Base-by-base conservation (phyloP, 2,329 filamentous ascomycete species). In the Passalora sequoiae region DNA sequence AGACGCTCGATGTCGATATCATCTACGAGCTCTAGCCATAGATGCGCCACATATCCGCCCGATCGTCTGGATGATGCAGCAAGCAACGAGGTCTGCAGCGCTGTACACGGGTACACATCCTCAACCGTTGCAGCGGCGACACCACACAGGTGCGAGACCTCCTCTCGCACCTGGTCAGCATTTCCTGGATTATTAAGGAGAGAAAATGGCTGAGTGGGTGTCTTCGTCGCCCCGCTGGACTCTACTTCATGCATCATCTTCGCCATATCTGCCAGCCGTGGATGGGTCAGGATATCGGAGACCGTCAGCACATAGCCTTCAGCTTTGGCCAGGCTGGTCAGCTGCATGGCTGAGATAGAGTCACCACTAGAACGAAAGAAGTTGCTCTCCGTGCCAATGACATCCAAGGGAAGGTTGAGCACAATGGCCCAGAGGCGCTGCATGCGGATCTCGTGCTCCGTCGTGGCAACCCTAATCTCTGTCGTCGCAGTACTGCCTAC, bases 71-170 rank as follows among this genome's bases (percentile, higher is more conserved):
- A 66, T 2, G 75, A 73, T 4, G 78, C 57, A 0, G 74, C 72
- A 64, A 79, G 71, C 1, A 79, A 66, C 1, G 69, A 73, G 54
- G 77, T 74, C 46, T 80, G 76, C 1, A 77, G 10, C 4, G 46
- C n/a, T 3, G 47, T 30, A 7, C 24, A 29, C 4, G 75, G 75
- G 41, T 76, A 79, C 0, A 75, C 58, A 45, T 80, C 75, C 37
- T 76, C 70, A n/a, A 67, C 51, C 15, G 56, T 47, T 1, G 30
- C 17, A 7, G 47, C 43, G 9, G 21, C 9, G 12, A 53, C 19
- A 12, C 27, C 32, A 22, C 50, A 55, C 12, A 42, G 38, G 12
- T 10, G 10, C 10, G 49, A 15, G 6, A 28, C 43, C 22, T 40
- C 43, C 10, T 6, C 4, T 4, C 7, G 4, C 5, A 33, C 15